These are phyloP conservation scores for Dioszegia crocea DNA, from an alignment of 768 basidiomycete species.

Conservation along the genomic window DNA sequence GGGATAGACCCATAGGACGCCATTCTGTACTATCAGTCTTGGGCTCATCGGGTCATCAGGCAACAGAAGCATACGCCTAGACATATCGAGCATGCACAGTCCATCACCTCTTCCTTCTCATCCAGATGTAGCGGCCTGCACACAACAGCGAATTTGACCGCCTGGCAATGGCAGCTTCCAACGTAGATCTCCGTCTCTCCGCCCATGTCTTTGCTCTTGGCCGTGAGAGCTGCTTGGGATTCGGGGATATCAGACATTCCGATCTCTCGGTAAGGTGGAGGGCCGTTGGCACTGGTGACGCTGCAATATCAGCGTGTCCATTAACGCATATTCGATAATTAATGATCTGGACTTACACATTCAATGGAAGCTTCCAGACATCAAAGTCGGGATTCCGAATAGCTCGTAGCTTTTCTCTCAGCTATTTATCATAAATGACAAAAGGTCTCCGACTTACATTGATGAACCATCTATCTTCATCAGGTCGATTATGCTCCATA, in stretches of 20 bases:
- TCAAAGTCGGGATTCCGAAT: slow-evolving; percentile 19
- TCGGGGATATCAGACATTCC: slow-evolving; percentile 10
- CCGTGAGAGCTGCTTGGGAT: slow-evolving; percentile 9
- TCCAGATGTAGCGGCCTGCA: slow-evolving; percentile 1
- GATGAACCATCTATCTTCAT: slow-evolving; percentile 2
- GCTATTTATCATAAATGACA: too few relatives aligned
- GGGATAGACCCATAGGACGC: slow-evolving; percentile 22
- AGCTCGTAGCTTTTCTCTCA: slow-evolving; percentile 13
- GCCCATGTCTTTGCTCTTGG: neutral
- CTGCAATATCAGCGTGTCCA: neutral
- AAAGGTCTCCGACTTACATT: slow-evolving; percentile 21
- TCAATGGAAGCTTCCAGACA: slow-evolving; percentile 14
- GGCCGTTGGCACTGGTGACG: slow-evolving; percentile 10
- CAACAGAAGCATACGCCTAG: slow-evolving; percentile 12
- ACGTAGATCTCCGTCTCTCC: slow-evolving; percentile 11
- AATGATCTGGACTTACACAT: neutral
- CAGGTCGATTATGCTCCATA: neutral
- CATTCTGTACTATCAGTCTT: slow-evolving; percentile 13
- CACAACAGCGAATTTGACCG: slow-evolving; percentile 16
- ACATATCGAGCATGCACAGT: slow-evolving; percentile 24
- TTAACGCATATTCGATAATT: neutral
- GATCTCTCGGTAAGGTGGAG: slow-evolving; percentile 11
- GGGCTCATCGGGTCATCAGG: neutral
- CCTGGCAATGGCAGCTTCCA: slow-evolving; percentile 24
- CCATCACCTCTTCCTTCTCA: slow-evolving; percentile 9